Base-by-base conservation (phyloP, 129 eudicot genomes). In the Artemisia annua region DNA sequence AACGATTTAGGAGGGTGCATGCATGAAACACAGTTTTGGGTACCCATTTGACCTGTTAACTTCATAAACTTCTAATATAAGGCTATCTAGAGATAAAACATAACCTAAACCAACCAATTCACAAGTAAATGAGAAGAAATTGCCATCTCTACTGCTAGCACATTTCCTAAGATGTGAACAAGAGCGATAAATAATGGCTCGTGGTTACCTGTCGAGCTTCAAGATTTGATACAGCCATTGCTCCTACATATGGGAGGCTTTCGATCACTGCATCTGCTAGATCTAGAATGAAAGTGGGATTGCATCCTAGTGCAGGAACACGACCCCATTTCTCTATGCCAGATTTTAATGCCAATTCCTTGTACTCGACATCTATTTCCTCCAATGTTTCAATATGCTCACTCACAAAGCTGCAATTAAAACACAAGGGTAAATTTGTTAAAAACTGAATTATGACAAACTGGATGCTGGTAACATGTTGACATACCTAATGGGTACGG, bases 351-450 rank as follows among this genome's bases (percentile, higher is more conserved):
- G 98, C 98, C 69, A 93, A 79, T 78, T 93, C 96, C 80, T 93
- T 93, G 89, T 93, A 93, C 69, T 93, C 98, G n/a, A 93, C 98
- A 46, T 93, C 98, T 58, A 93, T 93, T 85, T 93, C 98, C 74
- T 93, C 98, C 68, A 93, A 66, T 30, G 98, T 93, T 75, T 93
- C 98, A 28, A 89, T 93, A 72, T 89, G 96, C 74, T 93, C 98
- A 55, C 98, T 93, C 58, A 93, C 98, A 71, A 93, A 93, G 79
- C 98, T 93, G 92, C 30, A 59, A 46, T 32, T 0, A 75, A 51
- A 59, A 32, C 43, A 8, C 28, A 80, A 63, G 10, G 46, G 11
- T 15, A 46, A 63, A 63, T 10, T 30, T 44, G 5, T 6, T 67
- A 20, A 24, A 24, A 24, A 19, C 28, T 50, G 3, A 49, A 19